These are phyloP conservation scores for Calonectria leucothoes DNA, from an alignment of 2,329 filamentous ascomycete genomes.

Conservation along the genomic window DNA sequence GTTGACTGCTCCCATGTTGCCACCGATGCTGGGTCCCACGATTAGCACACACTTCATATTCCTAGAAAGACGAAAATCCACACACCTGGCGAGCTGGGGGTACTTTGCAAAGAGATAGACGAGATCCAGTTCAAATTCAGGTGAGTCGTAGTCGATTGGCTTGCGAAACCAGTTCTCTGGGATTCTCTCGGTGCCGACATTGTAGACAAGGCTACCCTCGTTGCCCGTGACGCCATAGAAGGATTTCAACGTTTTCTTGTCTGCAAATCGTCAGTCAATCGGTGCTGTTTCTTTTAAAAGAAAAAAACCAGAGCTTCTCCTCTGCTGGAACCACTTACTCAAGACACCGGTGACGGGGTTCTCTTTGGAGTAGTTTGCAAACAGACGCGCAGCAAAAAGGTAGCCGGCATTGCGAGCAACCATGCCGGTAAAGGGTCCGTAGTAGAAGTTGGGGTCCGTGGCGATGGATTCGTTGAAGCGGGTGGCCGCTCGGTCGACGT, in stretches of 20 bases:
- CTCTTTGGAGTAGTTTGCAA: constrained; percentile 56
- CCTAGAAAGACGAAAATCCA: neutral
- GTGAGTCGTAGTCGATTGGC: constrained; percentile 55
- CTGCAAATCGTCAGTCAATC: neutral
- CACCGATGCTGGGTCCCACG: neutral
- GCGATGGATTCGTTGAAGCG: constrained; percentile 59
- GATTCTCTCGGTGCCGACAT: constrained; percentile 60
- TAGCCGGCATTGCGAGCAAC: constrained; percentile 59
- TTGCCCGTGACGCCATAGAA: constrained; percentile 58
- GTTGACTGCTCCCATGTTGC: neutral
- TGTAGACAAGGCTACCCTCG: constrained; percentile 53
- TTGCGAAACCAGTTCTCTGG: constrained; percentile 61
- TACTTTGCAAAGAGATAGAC: neutral
- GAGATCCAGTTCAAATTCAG: neutral
- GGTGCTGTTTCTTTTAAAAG: too few species aligned
- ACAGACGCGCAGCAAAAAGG: constrained; percentile 54
- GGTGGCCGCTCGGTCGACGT: constrained; percentile 47
- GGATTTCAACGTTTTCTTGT: constrained; percentile 53
- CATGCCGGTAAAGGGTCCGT: constrained; percentile 61
- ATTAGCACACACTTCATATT: neutral
- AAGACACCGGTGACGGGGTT: constrained; percentile 48
- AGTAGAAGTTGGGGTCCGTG: constrained; percentile 66
- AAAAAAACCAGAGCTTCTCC: neutral
- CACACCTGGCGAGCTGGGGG: neutral
- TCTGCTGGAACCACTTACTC: constrained; percentile 11